Percentiles rank a stretch among this genome's conserved stretches.
Evolutionary conservation across 352 stramenopile species (phyloP).

Genomic region (Globisporangium ultimum): DNA sequence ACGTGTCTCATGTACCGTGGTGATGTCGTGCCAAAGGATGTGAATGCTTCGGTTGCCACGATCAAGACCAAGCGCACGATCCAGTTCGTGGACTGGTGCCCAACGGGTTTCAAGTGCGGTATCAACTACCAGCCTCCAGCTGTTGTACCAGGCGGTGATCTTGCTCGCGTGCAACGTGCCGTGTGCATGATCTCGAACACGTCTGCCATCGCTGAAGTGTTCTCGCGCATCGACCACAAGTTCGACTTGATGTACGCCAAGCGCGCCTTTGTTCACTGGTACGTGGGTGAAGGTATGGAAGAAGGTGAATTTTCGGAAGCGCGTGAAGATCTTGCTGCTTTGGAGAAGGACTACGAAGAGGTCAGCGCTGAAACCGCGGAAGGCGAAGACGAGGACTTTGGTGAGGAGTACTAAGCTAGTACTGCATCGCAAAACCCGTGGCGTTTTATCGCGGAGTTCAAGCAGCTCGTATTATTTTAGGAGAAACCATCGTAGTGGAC

Average conservation of each 20-base stretch:
- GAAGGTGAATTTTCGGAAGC: conserved; percentile 99
- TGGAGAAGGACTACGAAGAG: conserved; percentile 99
- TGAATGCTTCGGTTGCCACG: conserved; percentile 94
- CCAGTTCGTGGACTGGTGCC: conserved; percentile 98
- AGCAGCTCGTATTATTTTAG: no score
- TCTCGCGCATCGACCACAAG: conserved; percentile 98
- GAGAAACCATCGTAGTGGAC: no score
- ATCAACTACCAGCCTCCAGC: conserved; percentile 20
- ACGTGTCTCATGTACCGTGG: conserved; percentile 98
- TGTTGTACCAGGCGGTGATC: no score
- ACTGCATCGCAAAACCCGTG: no score
- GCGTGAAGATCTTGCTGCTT: conserved; percentile 95
- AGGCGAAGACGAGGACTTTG: no score
- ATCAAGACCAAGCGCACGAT: conserved; percentile 99
- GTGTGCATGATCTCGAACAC: conserved; percentile 99
- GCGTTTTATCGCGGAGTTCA: no score
- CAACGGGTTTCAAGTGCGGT: conserved; percentile 97
- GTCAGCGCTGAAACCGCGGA: no score
- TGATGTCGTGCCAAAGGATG: conserved; percentile 91
- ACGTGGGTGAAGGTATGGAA: conserved; percentile 99
- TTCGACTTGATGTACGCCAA: conserved; percentile 99
- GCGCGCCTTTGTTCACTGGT: conserved; percentile 99
- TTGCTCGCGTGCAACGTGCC: neutral
- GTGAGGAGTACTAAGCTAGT: no score
- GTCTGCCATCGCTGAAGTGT: conserved; percentile 96